Evolutionary conservation across 768 basidiomycete genomes (phyloP), one percentile per base, ranked within the genome.

Genomic region (Ephemerocybe angulata): DNA sequence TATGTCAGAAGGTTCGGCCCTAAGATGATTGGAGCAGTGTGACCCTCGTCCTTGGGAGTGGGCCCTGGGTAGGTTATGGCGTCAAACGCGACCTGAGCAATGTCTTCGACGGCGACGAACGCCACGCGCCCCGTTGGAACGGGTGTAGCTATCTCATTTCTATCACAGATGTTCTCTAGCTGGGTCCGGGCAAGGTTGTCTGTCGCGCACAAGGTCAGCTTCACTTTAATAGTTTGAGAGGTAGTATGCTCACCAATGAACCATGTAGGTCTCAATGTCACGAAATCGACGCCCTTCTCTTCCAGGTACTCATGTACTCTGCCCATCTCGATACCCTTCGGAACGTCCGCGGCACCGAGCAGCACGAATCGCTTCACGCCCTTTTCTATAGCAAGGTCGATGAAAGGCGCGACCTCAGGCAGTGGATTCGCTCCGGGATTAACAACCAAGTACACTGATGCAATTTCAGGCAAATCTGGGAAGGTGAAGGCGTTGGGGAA

Each of bases 211-310:
- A 22, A 8, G 24, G 25, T 35, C 11, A 28, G 35, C 7, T 37
- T 24, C 38, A 11, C 17, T 3, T 28, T 13, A 29, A 7, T 7
- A 2, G 1, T 4, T 50, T 25, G 10, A 12, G 10, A 25, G 29
- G 10, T 33, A 25, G 19, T 8, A 33, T 35, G 52, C 65, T n/a
- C 41, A 73, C 74, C 71, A n/a, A 65, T 67, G 53, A 76, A 75
- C 70, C 68, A 72, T 10, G 73, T 70, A 1, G 74, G 73, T 1
- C 72, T 62, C 13, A 76, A 41, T 10, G 69, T 65, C n/a, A 60
- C 60, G 56, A 70, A 75, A 24, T 75, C 70, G 2, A 72, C 64
- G 0, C 64, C 67, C n/a, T 60, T 49, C 21, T 63, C 55, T 13
- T 57, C 64, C 10, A 76, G 60, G 38, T 73, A 71, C 51, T 70